Conservation (phyloP, 768 basidiomycete genomes). For the Hygrocybe punicea region DNA sequence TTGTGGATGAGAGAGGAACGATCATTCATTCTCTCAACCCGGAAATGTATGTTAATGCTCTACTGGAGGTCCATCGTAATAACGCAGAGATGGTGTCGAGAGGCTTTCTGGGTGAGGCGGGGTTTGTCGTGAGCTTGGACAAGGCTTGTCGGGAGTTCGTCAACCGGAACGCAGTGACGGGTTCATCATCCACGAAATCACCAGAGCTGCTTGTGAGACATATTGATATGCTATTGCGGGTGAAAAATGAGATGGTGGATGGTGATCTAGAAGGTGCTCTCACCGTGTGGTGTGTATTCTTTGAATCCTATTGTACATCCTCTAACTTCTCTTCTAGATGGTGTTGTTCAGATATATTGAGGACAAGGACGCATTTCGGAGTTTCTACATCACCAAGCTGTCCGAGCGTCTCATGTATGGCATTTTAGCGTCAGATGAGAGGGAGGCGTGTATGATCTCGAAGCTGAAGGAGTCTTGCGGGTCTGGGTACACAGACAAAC, state of each 20-base stretch:
- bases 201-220: constrained; percentile 93
- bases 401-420: constrained; percentile 89
- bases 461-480: constrained; percentile 96
- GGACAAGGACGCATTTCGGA: constrained; percentile 98
- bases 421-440: constrained; percentile 92
- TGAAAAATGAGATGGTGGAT: constrained; percentile 96
- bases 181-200: constrained; percentile 76
- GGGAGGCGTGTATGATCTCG: constrained; percentile 96
- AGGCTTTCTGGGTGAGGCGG: constrained; percentile 88
- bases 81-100: constrained; percentile 84
- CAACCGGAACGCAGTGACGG: constrained; percentile 89
- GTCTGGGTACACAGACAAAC: constrained; percentile 94
- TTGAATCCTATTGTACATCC: constrained; percentile 31
- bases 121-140: constrained; percentile 90
- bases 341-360: constrained; percentile 96
- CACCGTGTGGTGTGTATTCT: constrained; percentile 68
- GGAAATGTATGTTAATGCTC: constrained; percentile 89
- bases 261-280: constrained; percentile 89
- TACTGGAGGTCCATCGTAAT: constrained; percentile 89
- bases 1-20: constrained; percentile 56
- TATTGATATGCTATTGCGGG: constrained; percentile 81
- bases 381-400: constrained; percentile 93
- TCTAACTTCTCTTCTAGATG: constrained; percentile 59
- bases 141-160: constrained; percentile 95
- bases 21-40: constrained; percentile 74